Conservation (phyloP, 768 basidiomycete genomes). For the Hygrocybe punicea region DNA sequence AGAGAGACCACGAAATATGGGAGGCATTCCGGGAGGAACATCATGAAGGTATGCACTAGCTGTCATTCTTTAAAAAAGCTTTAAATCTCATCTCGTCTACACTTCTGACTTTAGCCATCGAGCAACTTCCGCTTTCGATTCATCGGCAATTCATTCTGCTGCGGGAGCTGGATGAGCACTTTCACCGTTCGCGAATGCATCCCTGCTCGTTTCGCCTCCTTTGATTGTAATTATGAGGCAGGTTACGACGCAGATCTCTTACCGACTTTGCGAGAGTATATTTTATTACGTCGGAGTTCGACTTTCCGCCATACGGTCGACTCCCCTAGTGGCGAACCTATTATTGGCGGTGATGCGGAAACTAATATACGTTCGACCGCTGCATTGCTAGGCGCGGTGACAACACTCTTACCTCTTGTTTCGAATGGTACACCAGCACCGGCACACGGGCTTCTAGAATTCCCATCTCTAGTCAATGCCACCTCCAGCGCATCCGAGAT, state of each 20-base stretch:
- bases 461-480: too few species aligned
- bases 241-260: conserved; percentile 42
- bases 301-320: neutral
- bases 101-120: conserved; percentile 50
- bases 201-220: neutral
- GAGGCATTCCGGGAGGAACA: conserved; percentile 75
- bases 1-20: conserved; percentile 52
- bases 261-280: conserved; percentile 48
- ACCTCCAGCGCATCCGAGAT: too few species aligned
- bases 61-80: neutral
- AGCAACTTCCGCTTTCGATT: conserved; percentile 72
- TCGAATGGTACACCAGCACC: neutral
- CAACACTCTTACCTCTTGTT: neutral
- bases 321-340: neutral
- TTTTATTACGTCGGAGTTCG: conserved; percentile 26
- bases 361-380: too few species aligned
- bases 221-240: conserved; percentile 18
- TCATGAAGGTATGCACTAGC: conserved; percentile 64
- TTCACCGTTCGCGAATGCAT: conserved; percentile 41
- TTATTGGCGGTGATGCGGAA: too few species aligned
- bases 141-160: conserved; percentile 69
- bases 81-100: neutral
- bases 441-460: too few species aligned
- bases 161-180: conserved; percentile 68
- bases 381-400: too few species aligned